phyloP scores from a whole-genome alignment of 2,329 filamentous ascomycete genomes.

The Chalara sp. region DNA sequence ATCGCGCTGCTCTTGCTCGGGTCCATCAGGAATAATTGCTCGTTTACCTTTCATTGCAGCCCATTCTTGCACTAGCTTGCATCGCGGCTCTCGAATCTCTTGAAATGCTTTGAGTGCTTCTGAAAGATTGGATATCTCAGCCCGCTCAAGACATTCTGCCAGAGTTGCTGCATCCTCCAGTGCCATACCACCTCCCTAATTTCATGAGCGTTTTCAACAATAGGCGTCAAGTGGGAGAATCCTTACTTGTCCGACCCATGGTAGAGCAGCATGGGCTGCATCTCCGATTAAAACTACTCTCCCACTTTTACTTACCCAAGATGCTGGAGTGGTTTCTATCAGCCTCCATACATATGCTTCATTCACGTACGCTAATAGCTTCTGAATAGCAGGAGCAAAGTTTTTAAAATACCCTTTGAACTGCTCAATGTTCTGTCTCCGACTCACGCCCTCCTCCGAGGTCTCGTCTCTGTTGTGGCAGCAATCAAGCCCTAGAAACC shows the following conservation, averaged over 20 bases:
- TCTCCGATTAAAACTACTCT: no score
- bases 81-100: constrained; percentile 4
- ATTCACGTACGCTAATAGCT: no score
- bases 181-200: constrained; percentile 5
- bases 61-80: constrained; percentile 6
- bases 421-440: no score
- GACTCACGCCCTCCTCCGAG: no score
- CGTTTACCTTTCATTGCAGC: constrained; percentile 5
- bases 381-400: no score
- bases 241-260: constrained; percentile 3
- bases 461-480: no score
- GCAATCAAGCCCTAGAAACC: no score
- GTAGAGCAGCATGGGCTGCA: constrained; percentile 33
- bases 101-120: background rate
- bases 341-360: no score
- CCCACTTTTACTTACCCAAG: no score
- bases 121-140: background rate
- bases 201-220: background rate
- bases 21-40: constrained; percentile 1
- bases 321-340: no score
- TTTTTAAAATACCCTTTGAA: no score
- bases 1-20: constrained; percentile 2
- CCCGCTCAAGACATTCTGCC: constrained; percentile 5
- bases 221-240: background rate
- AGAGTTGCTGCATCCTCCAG: constrained; percentile 6